Evolutionary conservation across 176 grass and related monocot species (phyloP).

Genomic region (Raddia distichophylla): DNA sequence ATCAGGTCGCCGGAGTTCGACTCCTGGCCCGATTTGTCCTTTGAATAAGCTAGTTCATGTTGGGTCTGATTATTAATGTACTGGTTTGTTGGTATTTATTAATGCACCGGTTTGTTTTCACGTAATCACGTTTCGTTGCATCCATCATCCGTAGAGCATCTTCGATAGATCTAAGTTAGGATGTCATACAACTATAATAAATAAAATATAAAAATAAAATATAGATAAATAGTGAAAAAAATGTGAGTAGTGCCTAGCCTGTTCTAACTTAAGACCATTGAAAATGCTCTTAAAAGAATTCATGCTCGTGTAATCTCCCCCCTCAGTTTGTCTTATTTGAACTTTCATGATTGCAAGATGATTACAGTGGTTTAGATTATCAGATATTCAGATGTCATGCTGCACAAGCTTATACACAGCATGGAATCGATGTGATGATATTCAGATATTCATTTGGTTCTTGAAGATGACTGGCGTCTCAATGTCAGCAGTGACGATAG

Average conservation of each 20-base stretch:
- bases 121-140: not conserved
- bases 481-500: not conserved
- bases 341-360: not conserved
- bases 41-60: not conserved
- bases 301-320: not conserved
- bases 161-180: no score
- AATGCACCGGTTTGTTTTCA: not conserved
- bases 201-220: no score
- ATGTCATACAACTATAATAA: no score
- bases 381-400: not conserved
- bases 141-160: no score
- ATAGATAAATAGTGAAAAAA: no score
- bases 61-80: not conserved
- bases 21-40: slow-evolving; percentile 41
- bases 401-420: not conserved
- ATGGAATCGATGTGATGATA: not conserved
- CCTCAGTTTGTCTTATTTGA: not conserved
- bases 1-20: slow-evolving; percentile 59
- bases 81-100: not conserved
- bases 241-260: no score
- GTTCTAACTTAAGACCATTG: no score
- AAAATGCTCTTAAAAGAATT: no score
- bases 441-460: not conserved
- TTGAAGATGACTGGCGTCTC: not conserved
- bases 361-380: not conserved